These are phyloP conservation scores for Rhododendron ferrugineum DNA, from an alignment of 148 eudicot species.

Conservation along the genomic window DNA sequence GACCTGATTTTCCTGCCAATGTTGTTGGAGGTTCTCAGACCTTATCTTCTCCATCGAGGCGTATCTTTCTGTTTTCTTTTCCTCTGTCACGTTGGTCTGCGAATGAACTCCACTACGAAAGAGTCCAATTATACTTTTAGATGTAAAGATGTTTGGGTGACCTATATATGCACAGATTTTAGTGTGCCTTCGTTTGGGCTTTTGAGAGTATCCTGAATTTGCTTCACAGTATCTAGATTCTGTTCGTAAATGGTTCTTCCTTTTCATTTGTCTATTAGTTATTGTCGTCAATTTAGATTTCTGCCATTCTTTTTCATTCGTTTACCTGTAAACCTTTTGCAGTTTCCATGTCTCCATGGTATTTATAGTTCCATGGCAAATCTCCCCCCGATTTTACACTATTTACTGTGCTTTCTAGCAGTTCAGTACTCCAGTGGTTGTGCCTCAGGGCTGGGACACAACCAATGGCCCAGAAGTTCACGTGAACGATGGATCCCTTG, in stretches of 20 bases:
- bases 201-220: background rate
- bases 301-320: background rate
- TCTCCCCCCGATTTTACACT: background rate
- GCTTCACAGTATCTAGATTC: background rate
- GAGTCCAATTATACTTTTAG: conserved; percentile 4
- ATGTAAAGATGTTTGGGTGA: conserved; percentile 8
- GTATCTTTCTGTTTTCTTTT: background rate
- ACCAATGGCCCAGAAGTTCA: background rate
- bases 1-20: background rate
- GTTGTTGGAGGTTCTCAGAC: background rate
- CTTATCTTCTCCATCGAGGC: conserved; percentile 4
- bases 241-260: background rate
- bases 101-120: background rate
- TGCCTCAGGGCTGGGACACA: background rate
- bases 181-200: background rate
- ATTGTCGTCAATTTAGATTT: background rate
- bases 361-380: background rate
- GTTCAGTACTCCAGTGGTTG: background rate
- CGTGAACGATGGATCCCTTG: background rate
- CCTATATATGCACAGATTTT: conserved; percentile 2
- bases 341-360: background rate
- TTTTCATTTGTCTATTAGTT: background rate
- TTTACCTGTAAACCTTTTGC: background rate
- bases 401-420: background rate
- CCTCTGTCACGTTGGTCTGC: background rate